phyloP scores from a whole-genome alignment of 176 grass and related monocot species.

The Oropetium thomaeum region DNA sequence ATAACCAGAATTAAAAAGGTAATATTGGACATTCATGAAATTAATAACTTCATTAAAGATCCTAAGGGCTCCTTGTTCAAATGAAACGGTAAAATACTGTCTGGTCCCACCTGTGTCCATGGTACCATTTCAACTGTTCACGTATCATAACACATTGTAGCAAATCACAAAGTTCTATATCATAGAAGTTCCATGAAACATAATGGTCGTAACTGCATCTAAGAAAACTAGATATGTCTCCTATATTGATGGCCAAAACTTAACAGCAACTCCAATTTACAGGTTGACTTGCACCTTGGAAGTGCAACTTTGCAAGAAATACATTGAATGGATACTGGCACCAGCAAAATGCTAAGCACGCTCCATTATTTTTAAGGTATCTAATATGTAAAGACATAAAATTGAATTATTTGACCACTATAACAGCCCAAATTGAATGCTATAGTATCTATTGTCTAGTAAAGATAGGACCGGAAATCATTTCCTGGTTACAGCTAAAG shows the following conservation, averaged over 20 bases:
- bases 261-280: background rate
- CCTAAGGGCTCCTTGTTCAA: background rate
- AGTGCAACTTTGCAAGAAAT: background rate
- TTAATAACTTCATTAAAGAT: background rate
- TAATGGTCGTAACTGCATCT: constrained; percentile 8
- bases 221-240: background rate
- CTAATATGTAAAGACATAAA: background rate
- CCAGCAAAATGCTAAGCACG: background rate
- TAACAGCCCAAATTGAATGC: background rate
- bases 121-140: background rate
- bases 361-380: background rate
- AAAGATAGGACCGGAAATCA: constrained; percentile 23
- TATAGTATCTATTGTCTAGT: background rate
- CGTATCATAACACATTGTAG: background rate
- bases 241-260: constrained; percentile 18
- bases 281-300: constrained; percentile 1
- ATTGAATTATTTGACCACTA: background rate
- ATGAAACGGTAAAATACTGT: constrained; percentile 9
- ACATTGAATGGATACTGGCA: background rate
- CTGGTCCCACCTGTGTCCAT: background rate
- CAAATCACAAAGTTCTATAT: background rate
- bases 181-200: constrained; percentile 11
- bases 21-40: background rate
- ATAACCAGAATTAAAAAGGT: constrained; percentile 15
- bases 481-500: constrained; percentile 6